Percentiles rank a stretch among this genome's conserved stretches.
These are phyloP conservation scores for Pulveroboletus sp. DNA, from an alignment of 768 basidiomycete species.

Conservation along the genomic window DNA sequence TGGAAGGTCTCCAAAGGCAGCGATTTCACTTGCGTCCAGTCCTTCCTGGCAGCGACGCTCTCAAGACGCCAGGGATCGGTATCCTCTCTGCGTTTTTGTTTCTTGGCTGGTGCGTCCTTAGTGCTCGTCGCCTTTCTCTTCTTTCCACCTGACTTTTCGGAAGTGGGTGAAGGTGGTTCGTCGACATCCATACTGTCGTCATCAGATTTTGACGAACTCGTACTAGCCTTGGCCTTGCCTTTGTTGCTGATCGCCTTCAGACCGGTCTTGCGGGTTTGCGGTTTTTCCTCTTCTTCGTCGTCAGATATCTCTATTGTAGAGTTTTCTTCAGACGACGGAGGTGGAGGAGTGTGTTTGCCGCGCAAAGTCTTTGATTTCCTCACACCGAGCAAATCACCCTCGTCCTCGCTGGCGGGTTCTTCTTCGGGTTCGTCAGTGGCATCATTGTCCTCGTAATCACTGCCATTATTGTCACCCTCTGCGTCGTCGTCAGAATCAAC, in stretches of 20 bases:
- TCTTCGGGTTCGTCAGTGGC: conserved; percentile 39
- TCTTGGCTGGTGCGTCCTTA: conserved; percentile 44
- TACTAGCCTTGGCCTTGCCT: conserved; percentile 21
- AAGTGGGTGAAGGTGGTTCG: conserved; percentile 36
- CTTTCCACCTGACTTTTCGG: conserved; percentile 38
- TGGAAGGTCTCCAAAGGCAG: conserved; percentile 93
- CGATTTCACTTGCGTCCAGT: conserved; percentile 78
- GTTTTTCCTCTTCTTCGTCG: conserved; percentile 29
- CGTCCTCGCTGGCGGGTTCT: conserved; percentile 25
- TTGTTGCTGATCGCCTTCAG: conserved; percentile 20
- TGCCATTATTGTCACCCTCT: conserved; percentile 23
- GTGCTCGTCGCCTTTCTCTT: conserved; percentile 41
- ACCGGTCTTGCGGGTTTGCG: conserved; percentile 29
- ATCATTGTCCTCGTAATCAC: conserved; percentile 32
- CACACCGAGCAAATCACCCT: conserved; percentile 18
- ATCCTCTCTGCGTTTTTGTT: conserved; percentile 58
- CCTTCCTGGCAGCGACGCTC: conserved; percentile 54
- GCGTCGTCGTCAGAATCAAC: conserved; percentile 55
- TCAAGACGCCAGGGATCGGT: conserved; percentile 80
- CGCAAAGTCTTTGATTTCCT: conserved; percentile 22
- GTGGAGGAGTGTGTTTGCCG: conserved; percentile 27
- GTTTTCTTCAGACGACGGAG: conserved; percentile 32
- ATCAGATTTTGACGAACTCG: conserved; percentile 35
- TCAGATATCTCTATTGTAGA: conserved; percentile 22
- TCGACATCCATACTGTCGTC: conserved; percentile 60